Base-by-base conservation (phyloP, 2,329 filamentous ascomycete genomes). In the Gaeumannomyces tritici region DNA sequence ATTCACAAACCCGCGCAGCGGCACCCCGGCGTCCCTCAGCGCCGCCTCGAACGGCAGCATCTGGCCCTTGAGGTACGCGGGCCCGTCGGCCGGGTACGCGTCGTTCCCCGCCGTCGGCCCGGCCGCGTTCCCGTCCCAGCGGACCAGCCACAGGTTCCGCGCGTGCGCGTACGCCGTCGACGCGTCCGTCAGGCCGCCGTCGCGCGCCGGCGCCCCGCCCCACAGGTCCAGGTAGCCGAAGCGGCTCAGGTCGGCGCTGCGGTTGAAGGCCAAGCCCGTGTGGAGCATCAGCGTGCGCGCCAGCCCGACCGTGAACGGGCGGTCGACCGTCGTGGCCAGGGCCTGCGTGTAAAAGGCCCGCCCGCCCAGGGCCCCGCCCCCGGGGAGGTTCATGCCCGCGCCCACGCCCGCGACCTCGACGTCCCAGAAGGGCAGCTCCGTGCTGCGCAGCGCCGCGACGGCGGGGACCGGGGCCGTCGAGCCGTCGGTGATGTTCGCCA, bases 381-480 rank as follows among this genome's bases (percentile, higher is more conserved):
- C 56, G 27, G 13, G 28, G 28, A 21, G 56, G 27, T 31, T 24
- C 56, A 58, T 58, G 56, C 56, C 56, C 4, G 28, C 18, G 56
- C 56, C 56, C 13, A 13, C 28, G 27, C 21, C 28, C 2, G 26
- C 27, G 27, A 58, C 28, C 29, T 58, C 56, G 26, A 33, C 21
- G 56, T 58, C 56, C 56, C 56, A 58, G 28, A 58, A 58, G 27
- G 56, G 27, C 56, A 58, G 28, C 56, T 58, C 56, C 56, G 56
- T 58, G 28, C 35, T 35, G 26, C 27, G 21, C 26, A 58, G 21
- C 13, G 24, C 28, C 11, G 42, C 42, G 42, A n/a, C 18, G 42
- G 11, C 6, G 42, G 15, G 4, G 33, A n/a, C n/a, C n/a, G 31
- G 31, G 31, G 31, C 31, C 5, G 55, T 57, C 6, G 4, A 2